Conservation (phyloP, 1,284 basidiomycete genomes). For the Pseudozyma sp. region DNA sequence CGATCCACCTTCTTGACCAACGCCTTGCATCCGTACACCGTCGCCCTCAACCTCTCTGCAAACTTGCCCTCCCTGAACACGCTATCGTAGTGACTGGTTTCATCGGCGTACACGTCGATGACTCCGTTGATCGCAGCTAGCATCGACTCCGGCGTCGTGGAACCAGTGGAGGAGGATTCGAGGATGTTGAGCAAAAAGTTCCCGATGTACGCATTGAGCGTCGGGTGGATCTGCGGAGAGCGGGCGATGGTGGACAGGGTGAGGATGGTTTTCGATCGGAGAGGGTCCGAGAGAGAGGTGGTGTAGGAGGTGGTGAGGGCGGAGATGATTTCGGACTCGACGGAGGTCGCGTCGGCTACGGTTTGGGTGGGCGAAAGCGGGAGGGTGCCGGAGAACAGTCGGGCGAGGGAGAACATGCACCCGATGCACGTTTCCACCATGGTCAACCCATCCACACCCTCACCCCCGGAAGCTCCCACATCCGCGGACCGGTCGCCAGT, state of each 20-base stretch:
- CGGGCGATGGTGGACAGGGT: conserved; percentile 53
- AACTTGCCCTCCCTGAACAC: conserved; percentile 77
- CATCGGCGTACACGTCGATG: conserved; percentile 95
- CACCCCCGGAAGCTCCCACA: conserved; percentile 13
- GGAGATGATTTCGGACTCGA: conserved; percentile 25
- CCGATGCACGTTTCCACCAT: conserved; percentile 61
- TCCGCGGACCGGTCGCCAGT: not conserved
- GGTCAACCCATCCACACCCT: conserved; percentile 48
- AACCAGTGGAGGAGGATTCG: not conserved
- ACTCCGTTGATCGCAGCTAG: conserved; percentile 86
- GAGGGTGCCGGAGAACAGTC: conserved; percentile 51
- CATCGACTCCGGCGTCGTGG: conserved; percentile 76
- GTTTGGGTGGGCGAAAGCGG: conserved; percentile 12
- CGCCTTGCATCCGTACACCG: conserved; percentile 31
- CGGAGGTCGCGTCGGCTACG: conserved; percentile 9
- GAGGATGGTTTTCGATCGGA: conserved; percentile 59
- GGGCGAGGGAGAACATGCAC: conserved; percentile 56
- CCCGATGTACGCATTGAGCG: conserved; percentile 38
- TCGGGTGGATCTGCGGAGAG: conserved; percentile 1
- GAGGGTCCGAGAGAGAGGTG: conserved; percentile 39
- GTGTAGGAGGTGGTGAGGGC: conserved; percentile 52
- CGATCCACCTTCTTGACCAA: conserved; percentile 69
- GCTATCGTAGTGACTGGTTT: conserved; percentile 80
- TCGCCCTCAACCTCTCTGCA: conserved; percentile 13
- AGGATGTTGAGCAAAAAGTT: conserved; percentile 22